phyloP scores from a whole-genome alignment of 192 early-diverging fungal genomes.

The Backusella circina region DNA sequence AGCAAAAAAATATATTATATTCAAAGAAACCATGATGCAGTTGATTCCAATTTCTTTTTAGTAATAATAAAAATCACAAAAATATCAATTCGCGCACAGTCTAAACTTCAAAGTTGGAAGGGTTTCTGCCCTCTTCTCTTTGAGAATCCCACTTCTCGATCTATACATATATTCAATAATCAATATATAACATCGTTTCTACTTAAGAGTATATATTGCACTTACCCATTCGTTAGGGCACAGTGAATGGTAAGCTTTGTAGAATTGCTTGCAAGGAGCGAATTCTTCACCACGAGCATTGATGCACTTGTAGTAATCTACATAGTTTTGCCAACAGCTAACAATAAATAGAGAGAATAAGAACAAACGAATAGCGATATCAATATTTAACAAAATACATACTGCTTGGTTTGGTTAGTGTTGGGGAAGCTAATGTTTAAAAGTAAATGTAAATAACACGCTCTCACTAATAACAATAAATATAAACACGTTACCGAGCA shows the following conservation, averaged over 20 bases:
- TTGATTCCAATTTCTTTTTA: not conserved
- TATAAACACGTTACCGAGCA: constrained; percentile 40
- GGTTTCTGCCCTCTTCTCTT: constrained; percentile 43
- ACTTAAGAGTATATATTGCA: not conserved
- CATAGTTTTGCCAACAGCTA: constrained; percentile 99
- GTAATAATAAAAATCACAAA: not conserved
- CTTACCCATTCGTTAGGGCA: constrained; percentile 94
- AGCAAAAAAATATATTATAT: not conserved
- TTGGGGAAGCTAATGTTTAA: constrained; percentile 75
- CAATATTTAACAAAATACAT: not conserved
- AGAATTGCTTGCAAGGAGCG: constrained; percentile 89
- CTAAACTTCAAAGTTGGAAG: constrained; percentile 44
- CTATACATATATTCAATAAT: constrained; percentile 23
- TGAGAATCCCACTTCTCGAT: constrained; percentile 44
- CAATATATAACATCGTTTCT: not conserved
- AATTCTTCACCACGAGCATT: constrained; percentile 94
- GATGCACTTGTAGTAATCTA: constrained; percentile 90
- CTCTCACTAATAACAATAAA: not conserved
- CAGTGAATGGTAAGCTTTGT: constrained; percentile 73
- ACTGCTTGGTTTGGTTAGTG: constrained; percentile 95
- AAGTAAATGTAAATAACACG: not conserved
- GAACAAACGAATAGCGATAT: not conserved
- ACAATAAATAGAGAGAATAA: not conserved
- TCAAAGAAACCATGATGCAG: not conserved
- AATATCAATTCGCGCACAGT: not conserved